These are phyloP conservation scores for Podospora australis DNA, from an alignment of 495 filamentous ascomycete genomes.

Conservation along the genomic window DNA sequence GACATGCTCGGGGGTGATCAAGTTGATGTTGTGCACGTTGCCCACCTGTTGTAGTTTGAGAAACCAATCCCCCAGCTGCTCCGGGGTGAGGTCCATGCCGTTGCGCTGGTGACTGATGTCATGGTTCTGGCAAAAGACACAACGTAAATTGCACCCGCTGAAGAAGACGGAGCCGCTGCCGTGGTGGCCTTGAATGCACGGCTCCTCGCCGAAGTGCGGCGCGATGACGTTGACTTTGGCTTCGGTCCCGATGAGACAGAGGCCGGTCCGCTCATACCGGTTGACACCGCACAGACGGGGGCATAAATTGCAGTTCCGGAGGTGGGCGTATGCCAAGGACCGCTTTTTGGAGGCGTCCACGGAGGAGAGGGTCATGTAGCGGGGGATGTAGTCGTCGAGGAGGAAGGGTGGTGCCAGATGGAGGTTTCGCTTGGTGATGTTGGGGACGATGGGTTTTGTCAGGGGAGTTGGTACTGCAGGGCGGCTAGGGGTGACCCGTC, in stretches of 20 bases:
- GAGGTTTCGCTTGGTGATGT: constrained; percentile 29
- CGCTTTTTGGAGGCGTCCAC: constrained; percentile 57
- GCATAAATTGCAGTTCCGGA: constrained; percentile 70
- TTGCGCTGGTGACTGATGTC: constrained; percentile 70
- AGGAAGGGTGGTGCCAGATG: constrained; percentile 73
- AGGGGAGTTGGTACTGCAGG: no score
- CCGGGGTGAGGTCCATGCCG: constrained; percentile 68
- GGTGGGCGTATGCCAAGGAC: constrained; percentile 58
- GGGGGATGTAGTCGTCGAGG: constrained; percentile 64
- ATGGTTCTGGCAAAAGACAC: constrained; percentile 79
- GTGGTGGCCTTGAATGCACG: constrained; percentile 66
- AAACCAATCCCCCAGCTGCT: constrained; percentile 64
- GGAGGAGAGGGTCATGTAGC: constrained; percentile 56
- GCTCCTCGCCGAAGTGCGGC: constrained; percentile 63
- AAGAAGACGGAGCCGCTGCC: constrained; percentile 74
- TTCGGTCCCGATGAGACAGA: constrained; percentile 64
- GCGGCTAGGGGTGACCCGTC: no score
- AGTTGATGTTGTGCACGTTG: constrained; percentile 72
- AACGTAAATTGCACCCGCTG: constrained; percentile 64
- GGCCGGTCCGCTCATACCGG: constrained; percentile 63
- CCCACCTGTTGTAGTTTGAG: constrained; percentile 69
- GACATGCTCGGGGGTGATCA: constrained; percentile 70
- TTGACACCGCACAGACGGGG: constrained; percentile 68
- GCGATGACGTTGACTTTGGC: constrained; percentile 72
- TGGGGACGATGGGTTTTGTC: no score